Conservation (phyloP, 345 rosid species). For the Rhizophora mangle region DNA sequence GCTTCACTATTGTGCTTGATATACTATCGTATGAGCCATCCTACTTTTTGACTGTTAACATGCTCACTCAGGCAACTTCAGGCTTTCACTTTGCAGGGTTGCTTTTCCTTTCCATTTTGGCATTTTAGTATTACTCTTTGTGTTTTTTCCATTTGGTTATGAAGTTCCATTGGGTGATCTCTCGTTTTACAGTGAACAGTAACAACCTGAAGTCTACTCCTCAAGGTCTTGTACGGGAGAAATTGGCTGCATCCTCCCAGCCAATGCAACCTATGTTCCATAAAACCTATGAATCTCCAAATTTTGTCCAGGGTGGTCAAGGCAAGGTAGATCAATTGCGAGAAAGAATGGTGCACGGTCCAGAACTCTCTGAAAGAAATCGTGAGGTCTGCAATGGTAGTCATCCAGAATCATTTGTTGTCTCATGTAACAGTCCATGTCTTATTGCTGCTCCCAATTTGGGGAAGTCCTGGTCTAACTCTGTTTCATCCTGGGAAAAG, state of each 20-base stretch:
- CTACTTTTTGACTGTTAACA: not conserved
- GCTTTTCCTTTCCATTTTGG: not conserved
- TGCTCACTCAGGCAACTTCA: not conserved
- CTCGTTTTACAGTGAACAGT: constrained; percentile 43
- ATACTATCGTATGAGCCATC: not conserved
- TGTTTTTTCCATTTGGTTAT: constrained; percentile 12
- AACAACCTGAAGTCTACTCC: constrained; percentile 42
- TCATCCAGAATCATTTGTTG: constrained; percentile 45
- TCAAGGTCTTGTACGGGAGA: constrained; percentile 37
- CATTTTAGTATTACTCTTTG: constrained; percentile 1
- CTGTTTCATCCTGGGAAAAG: constrained; percentile 57
- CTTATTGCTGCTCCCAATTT: constrained; percentile 41
- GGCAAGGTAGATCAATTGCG: constrained; percentile 42
- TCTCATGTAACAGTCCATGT: constrained; percentile 42
- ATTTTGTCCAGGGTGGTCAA: constrained; percentile 41
- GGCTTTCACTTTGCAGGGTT: not conserved
- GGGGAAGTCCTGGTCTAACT: constrained; percentile 50
- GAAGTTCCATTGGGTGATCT: constrained; percentile 21
- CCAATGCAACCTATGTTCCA: constrained; percentile 40
- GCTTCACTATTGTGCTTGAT: not conserved
- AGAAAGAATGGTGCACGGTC: constrained; percentile 39
- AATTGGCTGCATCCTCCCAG: constrained; percentile 42
- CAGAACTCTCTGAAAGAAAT: constrained; percentile 44
- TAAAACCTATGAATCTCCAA: constrained; percentile 41
- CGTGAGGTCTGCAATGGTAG: constrained; percentile 35